A percentile compares a stretch with the other conserved stretches of the same genome.
phyloP scores from a whole-genome alignment of 2,329 filamentous ascomycete species.

The Xylariales sp. region DNA sequence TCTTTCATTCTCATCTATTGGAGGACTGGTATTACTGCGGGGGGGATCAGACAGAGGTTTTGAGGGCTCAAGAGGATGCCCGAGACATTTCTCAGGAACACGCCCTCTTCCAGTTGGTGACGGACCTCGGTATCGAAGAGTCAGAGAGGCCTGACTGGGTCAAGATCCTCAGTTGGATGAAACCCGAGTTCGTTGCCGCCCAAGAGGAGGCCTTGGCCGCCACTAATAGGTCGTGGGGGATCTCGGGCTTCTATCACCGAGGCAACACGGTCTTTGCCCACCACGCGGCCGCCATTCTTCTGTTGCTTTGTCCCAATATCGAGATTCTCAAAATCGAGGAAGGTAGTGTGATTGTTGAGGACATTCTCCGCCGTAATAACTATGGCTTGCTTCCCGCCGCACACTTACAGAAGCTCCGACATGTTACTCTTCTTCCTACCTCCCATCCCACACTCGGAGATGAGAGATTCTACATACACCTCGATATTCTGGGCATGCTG shows the following conservation, averaged over 20 bases:
- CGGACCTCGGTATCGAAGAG: conserved; percentile 19
- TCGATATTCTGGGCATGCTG: conserved; percentile 24
- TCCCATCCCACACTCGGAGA: neutral
- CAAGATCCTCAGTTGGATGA: conserved; percentile 27
- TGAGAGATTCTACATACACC: conserved; percentile 7
- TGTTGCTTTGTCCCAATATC: conserved; percentile 27
- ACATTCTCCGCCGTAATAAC: conserved; percentile 27
- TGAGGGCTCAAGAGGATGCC: conserved; percentile 8
- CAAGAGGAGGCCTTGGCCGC: conserved; percentile 5
- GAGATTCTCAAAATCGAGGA: conserved; percentile 22
- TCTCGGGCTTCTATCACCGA: neutral
- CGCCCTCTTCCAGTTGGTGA: conserved; percentile 9
- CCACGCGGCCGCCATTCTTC: conserved; percentile 20
- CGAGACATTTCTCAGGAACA: conserved; percentile 26
- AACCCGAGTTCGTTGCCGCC: conserved; percentile 21
- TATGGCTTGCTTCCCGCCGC: conserved; percentile 22
- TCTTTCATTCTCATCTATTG: conserved; percentile 10
- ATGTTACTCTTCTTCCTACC: conserved; percentile 23
- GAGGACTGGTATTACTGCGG: neutral
- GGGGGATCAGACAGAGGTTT: neutral
- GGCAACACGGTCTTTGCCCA: conserved; percentile 17
- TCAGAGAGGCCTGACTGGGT: conserved; percentile 15
- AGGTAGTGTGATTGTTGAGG: conserved; percentile 11
- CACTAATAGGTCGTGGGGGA: too few species aligned
- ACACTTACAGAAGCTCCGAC: conserved; percentile 21